phyloP scores from a whole-genome alignment of 1,284 basidiomycete species.

The Puccinia horiana region DNA sequence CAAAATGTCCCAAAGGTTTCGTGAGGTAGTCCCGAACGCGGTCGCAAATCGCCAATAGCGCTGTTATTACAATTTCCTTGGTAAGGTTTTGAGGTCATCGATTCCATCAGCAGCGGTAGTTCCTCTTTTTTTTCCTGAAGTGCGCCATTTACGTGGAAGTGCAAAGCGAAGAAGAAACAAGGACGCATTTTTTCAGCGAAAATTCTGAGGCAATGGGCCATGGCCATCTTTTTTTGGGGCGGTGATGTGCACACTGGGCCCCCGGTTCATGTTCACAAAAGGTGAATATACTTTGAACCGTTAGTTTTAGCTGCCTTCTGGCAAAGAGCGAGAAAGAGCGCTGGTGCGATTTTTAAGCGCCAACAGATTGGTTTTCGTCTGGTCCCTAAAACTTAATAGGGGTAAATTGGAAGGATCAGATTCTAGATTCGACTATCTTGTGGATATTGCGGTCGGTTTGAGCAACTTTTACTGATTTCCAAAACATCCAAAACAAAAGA shows the following conservation, averaged over 20 bases:
- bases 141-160: not conserved
- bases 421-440: not conserved
- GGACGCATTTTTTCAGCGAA: not conserved
- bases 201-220: not conserved
- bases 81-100: not conserved
- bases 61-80: not conserved
- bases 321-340: not conserved
- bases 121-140: not conserved
- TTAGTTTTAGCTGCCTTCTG: not conserved
- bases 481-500: not conserved
- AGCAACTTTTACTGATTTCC: not conserved
- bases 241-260: not conserved
- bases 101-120: not conserved
- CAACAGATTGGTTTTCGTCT: not conserved
- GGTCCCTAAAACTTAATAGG: not conserved
- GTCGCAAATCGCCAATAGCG: slow-evolving; percentile 16
- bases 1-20: not conserved
- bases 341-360: not conserved
- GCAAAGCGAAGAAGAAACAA: not conserved
- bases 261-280: not conserved
- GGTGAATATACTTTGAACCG: not conserved
- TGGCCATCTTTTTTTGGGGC: not conserved
- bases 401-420: not conserved
- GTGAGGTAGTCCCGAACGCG: not conserved
- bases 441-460: not conserved